Evolutionary conservation across 2,329 filamentous ascomycete species (phyloP).

Genomic region (Lachnellula cervina): DNA sequence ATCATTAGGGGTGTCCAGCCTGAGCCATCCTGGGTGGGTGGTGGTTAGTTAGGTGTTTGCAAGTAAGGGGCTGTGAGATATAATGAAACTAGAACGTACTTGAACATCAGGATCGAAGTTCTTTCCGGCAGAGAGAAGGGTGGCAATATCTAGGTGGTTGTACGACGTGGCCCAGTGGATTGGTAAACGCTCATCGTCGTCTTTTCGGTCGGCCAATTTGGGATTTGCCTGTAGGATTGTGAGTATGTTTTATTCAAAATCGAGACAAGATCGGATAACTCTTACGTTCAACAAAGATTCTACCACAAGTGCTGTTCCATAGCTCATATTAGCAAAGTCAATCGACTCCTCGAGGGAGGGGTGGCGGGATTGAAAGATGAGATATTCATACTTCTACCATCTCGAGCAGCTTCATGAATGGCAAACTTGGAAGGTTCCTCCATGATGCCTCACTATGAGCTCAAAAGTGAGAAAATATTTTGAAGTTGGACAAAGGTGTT

Average conservation of each 20-base stretch:
- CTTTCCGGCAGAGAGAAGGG: constrained; percentile 64
- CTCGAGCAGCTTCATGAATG: constrained; percentile 80
- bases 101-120: constrained; percentile 80
- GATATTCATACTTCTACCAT: constrained; percentile 66
- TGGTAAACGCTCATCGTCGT: constrained; percentile 83
- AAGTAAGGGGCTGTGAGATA: neutral
- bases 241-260: constrained; percentile 1
- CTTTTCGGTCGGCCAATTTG: constrained; percentile 65
- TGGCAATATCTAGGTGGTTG: constrained; percentile 70
- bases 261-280: constrained; percentile 4
- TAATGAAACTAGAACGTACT: constrained; percentile 38
- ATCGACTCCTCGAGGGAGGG: neutral
- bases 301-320: constrained; percentile 54
- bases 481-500: neutral
- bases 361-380: constrained; percentile 9
- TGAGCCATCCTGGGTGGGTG: constrained; percentile 54
- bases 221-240: constrained; percentile 60
- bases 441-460: constrained; percentile 5
- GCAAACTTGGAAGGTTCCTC: constrained; percentile 62
- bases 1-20: constrained; percentile 88
- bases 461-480: neutral
- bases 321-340: constrained; percentile 21
- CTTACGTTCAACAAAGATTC: constrained; percentile 69
- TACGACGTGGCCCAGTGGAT: constrained; percentile 93
- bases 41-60: neutral